These are phyloP conservation scores for Solanum bulbocastanum DNA, from an alignment of 257 asterid species.

Conservation along the genomic window DNA sequence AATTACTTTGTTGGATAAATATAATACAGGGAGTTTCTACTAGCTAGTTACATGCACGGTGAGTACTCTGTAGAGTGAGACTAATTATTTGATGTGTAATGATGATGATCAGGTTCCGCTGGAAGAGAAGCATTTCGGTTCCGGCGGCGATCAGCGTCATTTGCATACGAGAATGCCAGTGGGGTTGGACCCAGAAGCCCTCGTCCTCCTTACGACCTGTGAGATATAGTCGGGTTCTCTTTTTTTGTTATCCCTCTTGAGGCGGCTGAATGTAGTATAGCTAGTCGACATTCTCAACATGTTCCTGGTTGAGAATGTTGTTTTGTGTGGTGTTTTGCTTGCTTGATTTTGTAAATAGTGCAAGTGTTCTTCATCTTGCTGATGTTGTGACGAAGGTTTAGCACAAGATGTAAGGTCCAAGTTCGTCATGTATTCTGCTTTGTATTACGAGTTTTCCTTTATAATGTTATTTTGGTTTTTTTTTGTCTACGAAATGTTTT, in stretches of 20 bases:
- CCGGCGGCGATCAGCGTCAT: slow-evolving; percentile 67
- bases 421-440: slow-evolving; percentile 5
- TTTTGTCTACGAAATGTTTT: neutral
- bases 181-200: slow-evolving; percentile 91
- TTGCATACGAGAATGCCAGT: slow-evolving; percentile 61
- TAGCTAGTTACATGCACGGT: neutral
- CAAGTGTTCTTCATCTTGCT: neutral
- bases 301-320: slow-evolving; percentile 5
- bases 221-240: slow-evolving; percentile 20
- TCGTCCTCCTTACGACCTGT: slow-evolving; percentile 89
- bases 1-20: neutral
- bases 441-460: neutral
- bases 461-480: neutral
- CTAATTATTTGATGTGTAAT: neutral
- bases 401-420: neutral
- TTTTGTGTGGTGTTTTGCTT: neutral
- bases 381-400: neutral
- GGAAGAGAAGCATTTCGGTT: slow-evolving; percentile 77
- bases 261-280: slow-evolving; percentile 3
- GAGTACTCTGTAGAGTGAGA: neutral
- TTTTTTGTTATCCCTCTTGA: neutral
- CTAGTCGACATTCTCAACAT: neutral
- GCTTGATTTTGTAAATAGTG: slow-evolving; percentile 8
- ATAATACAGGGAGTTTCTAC: neutral
- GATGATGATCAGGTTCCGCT: slow-evolving; percentile 27